phyloP scores from a whole-genome alignment of 768 basidiomycete species.

The Auriculariales sp. region DNA sequence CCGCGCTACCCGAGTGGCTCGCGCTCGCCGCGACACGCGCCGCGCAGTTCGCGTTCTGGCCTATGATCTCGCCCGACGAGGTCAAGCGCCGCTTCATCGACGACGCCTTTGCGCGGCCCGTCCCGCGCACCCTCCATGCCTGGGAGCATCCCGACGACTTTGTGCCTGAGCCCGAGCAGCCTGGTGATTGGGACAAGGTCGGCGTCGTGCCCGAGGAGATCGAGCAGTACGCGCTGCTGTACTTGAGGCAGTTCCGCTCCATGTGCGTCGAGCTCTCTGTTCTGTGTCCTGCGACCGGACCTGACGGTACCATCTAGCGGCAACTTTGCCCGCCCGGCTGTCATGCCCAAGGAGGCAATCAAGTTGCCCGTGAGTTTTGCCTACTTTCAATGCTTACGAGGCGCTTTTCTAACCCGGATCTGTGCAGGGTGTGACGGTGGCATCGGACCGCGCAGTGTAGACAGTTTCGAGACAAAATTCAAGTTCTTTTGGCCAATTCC shows the following conservation, averaged over 20 bases:
- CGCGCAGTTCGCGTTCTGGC: conserved; percentile 75
- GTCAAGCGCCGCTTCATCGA: conserved; percentile 76
- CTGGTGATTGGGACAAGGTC: conserved; percentile 72
- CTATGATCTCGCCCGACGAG: conserved; percentile 80
- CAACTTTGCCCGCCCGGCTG: conserved; percentile 7
- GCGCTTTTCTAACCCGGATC: neutral
- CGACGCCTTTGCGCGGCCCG: conserved; percentile 25
- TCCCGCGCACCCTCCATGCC: neutral
- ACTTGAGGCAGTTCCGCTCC: conserved; percentile 77
- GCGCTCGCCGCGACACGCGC: conserved; percentile 49
- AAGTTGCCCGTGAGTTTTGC: neutral
- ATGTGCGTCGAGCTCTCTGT: conserved; percentile 41
- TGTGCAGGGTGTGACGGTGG: neutral
- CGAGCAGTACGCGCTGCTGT: conserved; percentile 78
- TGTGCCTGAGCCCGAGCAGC: conserved; percentile 27
- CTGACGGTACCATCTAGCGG: neutral
- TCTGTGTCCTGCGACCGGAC: neutral
- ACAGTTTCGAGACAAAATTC: neutral
- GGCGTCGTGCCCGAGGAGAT: conserved; percentile 73
- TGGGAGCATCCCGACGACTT: neutral
- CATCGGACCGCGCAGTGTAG: neutral
- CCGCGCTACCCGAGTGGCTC: conserved; percentile 59
- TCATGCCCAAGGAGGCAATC: neutral
- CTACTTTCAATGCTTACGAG: neutral
- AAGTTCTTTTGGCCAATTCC: neutral